Base-by-base conservation (phyloP, 371 early-diverging fungal species). In the Mycotypha africana region DNA sequence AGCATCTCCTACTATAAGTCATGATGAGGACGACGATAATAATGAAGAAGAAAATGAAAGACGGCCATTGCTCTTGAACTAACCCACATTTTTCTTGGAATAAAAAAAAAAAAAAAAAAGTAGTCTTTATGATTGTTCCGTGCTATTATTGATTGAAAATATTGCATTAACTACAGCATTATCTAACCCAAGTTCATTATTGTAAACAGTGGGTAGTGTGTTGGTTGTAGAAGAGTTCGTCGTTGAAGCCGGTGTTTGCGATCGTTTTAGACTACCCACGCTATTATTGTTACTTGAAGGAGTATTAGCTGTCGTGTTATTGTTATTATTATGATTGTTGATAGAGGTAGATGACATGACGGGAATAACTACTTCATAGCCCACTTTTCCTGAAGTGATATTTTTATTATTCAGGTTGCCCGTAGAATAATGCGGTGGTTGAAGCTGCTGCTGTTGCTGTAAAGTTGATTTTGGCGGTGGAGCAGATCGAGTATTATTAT, bases 101-200 rank as follows among this genome's bases (percentile, higher is more conserved):
- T 16, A 32, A 33, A 40, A 23, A 37, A 37, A 41, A 41, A 41
- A 22, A 46, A 19, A 22, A 46, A 28, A 22, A 16, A 26, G 19
- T 11, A 31, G 42, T 31, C 21, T 31, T 42, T 47, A 47, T 23
- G 47, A 40, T 21, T 53, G 38, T 44, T 53, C 43, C 10, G 36
- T 1, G 21, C 36, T 15, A 32, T 58, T 53, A 36, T 58, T 67
- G 24, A 69, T 69, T 7, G 70, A 62, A 30, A 69, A 73, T 11
- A 73, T 73, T 11, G 67, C 74, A 51, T 56, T 67, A 2, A 69
- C 74, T n/a, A 73, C 56, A 7, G 63, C 70, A 32, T 65, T 62
- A 38, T 73, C 74, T 20, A 73, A 41, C 8, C 74, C 74, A 7
- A 73, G 55, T 32, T 73, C 74, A 34, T 58, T 65, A 16, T 62